phyloP scores from a whole-genome alignment of 129 eudicot genomes.

The Lonicera japonica region DNA sequence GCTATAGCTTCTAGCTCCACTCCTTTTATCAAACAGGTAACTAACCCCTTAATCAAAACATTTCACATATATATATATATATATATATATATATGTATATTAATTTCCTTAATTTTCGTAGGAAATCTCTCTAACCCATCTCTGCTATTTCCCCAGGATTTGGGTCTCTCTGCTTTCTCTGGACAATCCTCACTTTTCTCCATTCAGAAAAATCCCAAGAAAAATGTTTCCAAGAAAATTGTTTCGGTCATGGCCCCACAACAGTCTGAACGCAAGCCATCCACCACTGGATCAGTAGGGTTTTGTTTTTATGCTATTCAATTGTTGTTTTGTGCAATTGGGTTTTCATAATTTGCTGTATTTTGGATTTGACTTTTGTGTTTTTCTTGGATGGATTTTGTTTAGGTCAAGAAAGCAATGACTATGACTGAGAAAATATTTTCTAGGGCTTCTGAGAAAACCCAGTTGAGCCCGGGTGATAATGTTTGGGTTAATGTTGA shows the following conservation, averaged over 20 bases:
- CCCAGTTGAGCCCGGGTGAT: constrained; percentile 72
- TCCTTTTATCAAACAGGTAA: constrained; percentile 47
- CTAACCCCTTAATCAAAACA: not conserved
- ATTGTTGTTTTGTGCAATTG: not conserved
- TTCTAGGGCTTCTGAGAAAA: constrained; percentile 69
- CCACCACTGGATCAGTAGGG: constrained; percentile 80
- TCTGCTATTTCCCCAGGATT: constrained; percentile 34
- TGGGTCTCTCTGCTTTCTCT: constrained; percentile 47
- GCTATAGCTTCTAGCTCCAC: constrained; percentile 41
- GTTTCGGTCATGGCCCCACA: constrained; percentile 73
- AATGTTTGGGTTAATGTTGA: constrained; percentile 89
- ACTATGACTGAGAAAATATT: constrained; percentile 90
- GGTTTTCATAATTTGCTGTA: not conserved
- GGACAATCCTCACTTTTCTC: constrained; percentile 26
- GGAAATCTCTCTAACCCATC: not conserved
- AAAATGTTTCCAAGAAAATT: constrained; percentile 30
- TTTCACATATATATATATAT: no score
- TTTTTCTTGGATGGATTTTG: not conserved
- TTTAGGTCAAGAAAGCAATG: constrained; percentile 82
- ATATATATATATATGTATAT: no score
- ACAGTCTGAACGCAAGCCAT: constrained; percentile 63
- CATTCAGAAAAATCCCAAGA: constrained; percentile 28
- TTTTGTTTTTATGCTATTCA: constrained; percentile 8
- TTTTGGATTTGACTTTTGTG: not conserved
- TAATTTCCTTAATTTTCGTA: no score